A percentile compares a stretch with the other conserved stretches of the same genome.
Evolutionary conservation across 2,329 filamentous ascomycete species (phyloP).

Genomic region (Aspergillus oerlinghausenensis): DNA sequence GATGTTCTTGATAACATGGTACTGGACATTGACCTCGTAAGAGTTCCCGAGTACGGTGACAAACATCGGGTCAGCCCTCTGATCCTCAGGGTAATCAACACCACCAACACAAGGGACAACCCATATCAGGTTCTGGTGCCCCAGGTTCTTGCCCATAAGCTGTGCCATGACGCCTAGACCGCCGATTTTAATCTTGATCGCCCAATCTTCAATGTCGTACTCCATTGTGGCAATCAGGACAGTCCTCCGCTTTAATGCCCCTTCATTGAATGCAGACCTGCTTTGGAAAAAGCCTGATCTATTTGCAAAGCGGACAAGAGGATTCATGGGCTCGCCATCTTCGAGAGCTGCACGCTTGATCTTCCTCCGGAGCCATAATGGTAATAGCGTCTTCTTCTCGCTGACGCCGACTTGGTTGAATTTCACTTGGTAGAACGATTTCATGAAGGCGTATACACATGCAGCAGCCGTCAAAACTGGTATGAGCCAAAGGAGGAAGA

Average conservation of each 20-base stretch:
- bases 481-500: constrained; percentile 50
- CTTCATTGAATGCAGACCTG: constrained; percentile 29
- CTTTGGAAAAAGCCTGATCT: constrained; percentile 36
- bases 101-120: constrained; percentile 60
- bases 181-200: constrained; percentile 67
- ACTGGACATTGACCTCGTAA: constrained; percentile 61
- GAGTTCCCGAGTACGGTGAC: constrained; percentile 58
- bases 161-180: constrained; percentile 67
- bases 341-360: constrained; percentile 27
- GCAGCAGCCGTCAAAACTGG: constrained; percentile 49
- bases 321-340: constrained; percentile 27
- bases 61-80: constrained; percentile 56
- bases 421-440: constrained; percentile 60
- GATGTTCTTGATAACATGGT: constrained; percentile 60
- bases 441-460: constrained; percentile 55
- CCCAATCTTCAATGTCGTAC: constrained; percentile 67
- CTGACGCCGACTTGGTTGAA: constrained; percentile 56
- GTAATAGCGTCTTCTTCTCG: constrained; percentile 44
- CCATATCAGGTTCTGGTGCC: constrained; percentile 63
- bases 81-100: constrained; percentile 59
- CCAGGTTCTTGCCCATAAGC: constrained; percentile 62
- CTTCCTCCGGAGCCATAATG: constrained; percentile 31
- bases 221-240: constrained; percentile 68
- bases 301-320: constrained; percentile 31
- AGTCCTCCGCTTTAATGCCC: constrained; percentile 43